Evolutionary conservation across 768 basidiomycete species (phyloP).

Genomic region (Crucibulum laeve): DNA sequence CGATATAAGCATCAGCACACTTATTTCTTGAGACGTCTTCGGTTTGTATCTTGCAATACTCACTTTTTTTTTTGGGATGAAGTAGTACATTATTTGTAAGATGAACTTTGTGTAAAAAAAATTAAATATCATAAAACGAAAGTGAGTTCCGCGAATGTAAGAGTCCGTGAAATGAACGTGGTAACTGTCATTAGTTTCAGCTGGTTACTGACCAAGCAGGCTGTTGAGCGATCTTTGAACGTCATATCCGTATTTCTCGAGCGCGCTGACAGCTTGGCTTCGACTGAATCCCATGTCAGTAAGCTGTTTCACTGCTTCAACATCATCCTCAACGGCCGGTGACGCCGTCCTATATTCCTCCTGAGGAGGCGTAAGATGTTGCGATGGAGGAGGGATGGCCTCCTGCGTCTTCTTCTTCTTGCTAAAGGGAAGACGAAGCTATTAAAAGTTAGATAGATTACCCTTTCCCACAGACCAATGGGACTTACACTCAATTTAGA

Average conservation of each 20-base stretch:
- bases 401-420: conserved; percentile 65
- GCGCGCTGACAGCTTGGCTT: conserved; percentile 72
- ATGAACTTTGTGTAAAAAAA: no score
- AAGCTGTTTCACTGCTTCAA: conserved; percentile 73
- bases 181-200: no score
- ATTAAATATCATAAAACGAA: no score
- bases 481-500: conserved; percentile 75
- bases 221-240: conserved; percentile 74
- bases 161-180: no score
- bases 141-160: no score
- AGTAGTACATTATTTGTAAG: no score
- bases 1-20: no score
- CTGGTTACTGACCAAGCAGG: conserved; percentile 45
- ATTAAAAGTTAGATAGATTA: conserved; percentile 4
- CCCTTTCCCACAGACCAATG: conserved; percentile 1
- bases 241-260: conserved; percentile 84
- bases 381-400: conserved; percentile 37
- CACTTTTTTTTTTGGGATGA: no score
- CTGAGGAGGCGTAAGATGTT: conserved; percentile 35
- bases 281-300: conserved; percentile 91
- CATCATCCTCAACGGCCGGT: conserved; percentile 65
- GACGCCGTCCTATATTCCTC: conserved; percentile 41
- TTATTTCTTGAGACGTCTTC: no score
- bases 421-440: conserved; percentile 80
- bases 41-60: no score